Evolutionary conservation across 2,329 filamentous ascomycete genomes (phyloP).

Genomic region (Fusarium sp.): DNA sequence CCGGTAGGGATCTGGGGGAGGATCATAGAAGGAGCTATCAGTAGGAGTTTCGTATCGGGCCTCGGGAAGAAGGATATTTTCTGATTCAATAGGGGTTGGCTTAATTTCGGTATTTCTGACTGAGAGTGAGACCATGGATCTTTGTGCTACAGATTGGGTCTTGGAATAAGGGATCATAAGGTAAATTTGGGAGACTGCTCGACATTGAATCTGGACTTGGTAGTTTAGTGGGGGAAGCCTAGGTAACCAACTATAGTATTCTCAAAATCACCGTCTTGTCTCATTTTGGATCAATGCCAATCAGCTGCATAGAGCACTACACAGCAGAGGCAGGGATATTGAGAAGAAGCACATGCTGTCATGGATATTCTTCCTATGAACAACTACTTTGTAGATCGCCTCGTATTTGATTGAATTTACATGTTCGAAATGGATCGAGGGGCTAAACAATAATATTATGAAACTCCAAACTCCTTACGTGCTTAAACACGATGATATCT

Average conservation of each 20-base stretch:
- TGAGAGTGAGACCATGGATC: slow-evolving; percentile 9
- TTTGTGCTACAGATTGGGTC: slow-evolving; percentile 19
- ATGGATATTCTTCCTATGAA: background rate
- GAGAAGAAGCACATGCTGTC: no score
- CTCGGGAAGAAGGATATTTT: background rate
- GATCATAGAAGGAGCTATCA: background rate
- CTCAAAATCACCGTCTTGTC: no score
- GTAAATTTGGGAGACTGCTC: no score
- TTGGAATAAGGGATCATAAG: background rate
- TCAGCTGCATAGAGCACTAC: no score
- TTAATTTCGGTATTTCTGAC: slow-evolving; percentile 23
- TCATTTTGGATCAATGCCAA: no score
- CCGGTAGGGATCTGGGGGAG: background rate
- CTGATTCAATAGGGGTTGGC: slow-evolving; percentile 7
- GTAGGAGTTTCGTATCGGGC: background rate
- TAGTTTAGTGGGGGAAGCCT: no score
- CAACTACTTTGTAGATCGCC: background rate
- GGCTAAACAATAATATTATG: background rate
- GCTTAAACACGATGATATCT: slow-evolving; percentile 21
- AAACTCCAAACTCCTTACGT: slow-evolving; percentile 33
- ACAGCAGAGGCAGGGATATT: no score
- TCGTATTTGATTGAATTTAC: background rate
- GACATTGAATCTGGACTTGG: no score
- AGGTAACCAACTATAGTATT: no score
- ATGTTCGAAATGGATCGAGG: background rate